Percentiles rank a stretch among this genome's conserved stretches.
These are phyloP conservation scores for Backusella mclennaniae DNA, from an alignment of 192 early-diverging fungal species.

Conservation along the genomic window DNA sequence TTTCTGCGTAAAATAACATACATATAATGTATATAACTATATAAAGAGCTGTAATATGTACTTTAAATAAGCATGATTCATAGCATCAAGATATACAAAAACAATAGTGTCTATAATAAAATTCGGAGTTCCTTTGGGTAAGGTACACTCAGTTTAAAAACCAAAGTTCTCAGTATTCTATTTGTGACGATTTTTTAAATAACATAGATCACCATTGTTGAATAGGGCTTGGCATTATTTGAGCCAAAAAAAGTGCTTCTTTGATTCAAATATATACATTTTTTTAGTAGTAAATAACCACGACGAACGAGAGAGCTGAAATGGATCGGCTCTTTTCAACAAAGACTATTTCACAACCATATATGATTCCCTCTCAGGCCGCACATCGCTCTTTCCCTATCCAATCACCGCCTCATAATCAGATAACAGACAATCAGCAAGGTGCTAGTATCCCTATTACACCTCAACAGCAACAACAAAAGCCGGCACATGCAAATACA, in stretches of 20 bases:
- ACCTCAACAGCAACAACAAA: conserved; percentile 14
- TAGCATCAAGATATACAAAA: background rate
- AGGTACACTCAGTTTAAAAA: conserved; percentile 1
- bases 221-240: conserved; percentile 8
- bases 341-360: background rate
- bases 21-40: no score
- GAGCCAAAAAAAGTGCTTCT: background rate
- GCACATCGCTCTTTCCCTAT: conserved; percentile 2
- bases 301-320: background rate
- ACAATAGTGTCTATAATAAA: background rate
- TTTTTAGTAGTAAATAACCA: background rate
- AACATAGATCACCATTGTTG: background rate
- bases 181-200: conserved; percentile 16
- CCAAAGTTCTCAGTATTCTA: conserved; percentile 12
- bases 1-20: no score
- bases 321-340: conserved; percentile 11
- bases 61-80: background rate
- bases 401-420: conserved; percentile 18
- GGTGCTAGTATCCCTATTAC: background rate
- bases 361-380: conserved; percentile 13
- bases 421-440: background rate
- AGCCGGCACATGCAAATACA: conserved; percentile 19
- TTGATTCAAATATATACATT: background rate
- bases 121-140: background rate
- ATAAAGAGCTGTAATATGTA: no score